Conservation (phyloP, 768 basidiomycete species). For the Mrakia blollopis region DNA sequence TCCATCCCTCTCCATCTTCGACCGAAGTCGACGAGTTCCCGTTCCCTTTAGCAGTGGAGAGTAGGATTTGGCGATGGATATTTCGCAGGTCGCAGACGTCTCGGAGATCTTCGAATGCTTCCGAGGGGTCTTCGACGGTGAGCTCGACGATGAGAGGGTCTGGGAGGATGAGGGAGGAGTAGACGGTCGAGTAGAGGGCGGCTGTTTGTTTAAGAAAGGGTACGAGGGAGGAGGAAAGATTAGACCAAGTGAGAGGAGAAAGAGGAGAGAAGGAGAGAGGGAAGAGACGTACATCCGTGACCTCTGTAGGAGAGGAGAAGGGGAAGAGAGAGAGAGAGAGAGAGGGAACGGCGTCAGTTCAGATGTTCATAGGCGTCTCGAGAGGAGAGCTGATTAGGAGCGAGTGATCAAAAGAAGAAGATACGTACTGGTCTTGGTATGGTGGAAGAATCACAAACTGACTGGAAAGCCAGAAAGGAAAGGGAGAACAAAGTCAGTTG, state of each 20-base stretch:
- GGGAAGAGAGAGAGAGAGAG: not conserved
- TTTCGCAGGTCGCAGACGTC: conserved; percentile 85
- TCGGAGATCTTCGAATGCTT: conserved; percentile 92
- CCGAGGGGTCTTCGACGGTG: conserved; percentile 87
- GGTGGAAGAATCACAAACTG: conserved; percentile 92
- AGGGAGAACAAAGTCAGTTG: not conserved
- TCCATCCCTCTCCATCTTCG: conserved; percentile 53
- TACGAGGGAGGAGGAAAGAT: not conserved
- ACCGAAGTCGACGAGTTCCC: conserved; percentile 42
- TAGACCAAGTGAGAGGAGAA: not conserved
- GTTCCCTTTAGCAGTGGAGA: conserved; percentile 60
- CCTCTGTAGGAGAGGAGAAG: conserved; percentile 45
- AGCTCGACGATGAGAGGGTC: conserved; percentile 14
- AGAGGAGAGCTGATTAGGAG: not conserved
- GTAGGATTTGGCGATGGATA: conserved; percentile 51
- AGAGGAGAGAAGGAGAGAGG: not conserved
- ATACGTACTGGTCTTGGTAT: conserved; percentile 60
- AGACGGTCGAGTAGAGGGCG: conserved; percentile 26
- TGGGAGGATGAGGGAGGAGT: not conserved
- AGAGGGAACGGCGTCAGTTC: no score
- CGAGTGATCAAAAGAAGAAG: not conserved
- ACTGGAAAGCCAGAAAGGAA: conserved; percentile 41
- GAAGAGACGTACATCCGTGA: conserved; percentile 69
- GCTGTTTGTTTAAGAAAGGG: not conserved
- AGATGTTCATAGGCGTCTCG: no score